Base-by-base conservation (phyloP, 2,329 filamentous ascomycete species). In the Xylariomycetidae sp. region DNA sequence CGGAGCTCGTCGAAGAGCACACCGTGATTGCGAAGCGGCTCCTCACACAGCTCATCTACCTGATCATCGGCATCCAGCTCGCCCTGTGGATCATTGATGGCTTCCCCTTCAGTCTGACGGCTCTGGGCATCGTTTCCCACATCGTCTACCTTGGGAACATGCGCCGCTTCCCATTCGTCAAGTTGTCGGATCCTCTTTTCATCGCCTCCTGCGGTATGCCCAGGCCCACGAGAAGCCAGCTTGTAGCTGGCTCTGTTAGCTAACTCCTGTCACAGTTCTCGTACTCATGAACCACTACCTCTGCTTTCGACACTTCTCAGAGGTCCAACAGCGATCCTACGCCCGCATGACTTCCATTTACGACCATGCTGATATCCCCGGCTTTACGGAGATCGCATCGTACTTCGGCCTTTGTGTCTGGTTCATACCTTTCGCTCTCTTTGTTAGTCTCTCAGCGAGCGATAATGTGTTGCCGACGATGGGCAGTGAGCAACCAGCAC, bases 381-480 rank as follows among this genome's bases (percentile, higher is more conserved):
- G 76, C 23, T 98, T 98, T 58, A 89, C 86, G 13, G 87, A 96
- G 64, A 92, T 96, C 27, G 88, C 92, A 0, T 90, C 86, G 0
- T 98, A 92, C 62, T 98, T 98, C 54, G 92, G 92, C 0, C 68
- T 98, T 2, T 95, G 89, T 51, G 89, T 98, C 0, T 98, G 92
- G 92, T 72, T 98, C 2, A 85, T 96, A 1, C 92, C 92, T 0
- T 98, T 98, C 56, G 80, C 89, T 12, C 71, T 98, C 10, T 98
- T 98, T 54, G 90, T 98, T 31, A 94, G 85, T 51, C 63, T 98
- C 25, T 94, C 86, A 13, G 92, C 92, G 0, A 87, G 88, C 34
- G 92, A 98, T 55, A 96, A 96, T 54, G 86, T 96, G 4, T 65
- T 98, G 32, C 92, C 92, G 0, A 93, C 82, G 6, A 95, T 95